Percentiles rank a stretch among this genome's conserved stretches.
Evolutionary conservation across 2,329 filamentous ascomycete species (phyloP).

Genomic region (Neopestalotiopsis rosae): DNA sequence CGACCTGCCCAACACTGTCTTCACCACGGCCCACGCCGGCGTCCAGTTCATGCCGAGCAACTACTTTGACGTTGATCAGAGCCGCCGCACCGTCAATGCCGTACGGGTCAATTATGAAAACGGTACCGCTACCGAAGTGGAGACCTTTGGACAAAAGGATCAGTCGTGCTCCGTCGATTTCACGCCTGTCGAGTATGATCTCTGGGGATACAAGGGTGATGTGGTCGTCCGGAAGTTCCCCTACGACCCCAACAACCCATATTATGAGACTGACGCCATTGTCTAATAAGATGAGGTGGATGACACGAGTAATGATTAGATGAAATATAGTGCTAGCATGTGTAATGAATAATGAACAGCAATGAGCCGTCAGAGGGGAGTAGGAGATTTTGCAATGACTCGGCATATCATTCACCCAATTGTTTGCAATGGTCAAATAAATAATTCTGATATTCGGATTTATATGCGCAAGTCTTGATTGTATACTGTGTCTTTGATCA

Average conservation of each 20-base stretch:
- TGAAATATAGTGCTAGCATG: neutral
- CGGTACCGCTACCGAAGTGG: slow-evolving; percentile 35
- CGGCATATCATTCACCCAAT: neutral
- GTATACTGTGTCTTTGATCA: neutral
- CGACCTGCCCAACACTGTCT: slow-evolving; percentile 59
- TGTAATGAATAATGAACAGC: neutral
- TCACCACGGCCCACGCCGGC: slow-evolving; percentile 50
- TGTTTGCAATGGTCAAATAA: neutral
- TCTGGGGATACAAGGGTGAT: slow-evolving; percentile 33
- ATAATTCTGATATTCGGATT: slow-evolving; percentile 3
- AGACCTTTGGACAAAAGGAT: slow-evolving; percentile 39
- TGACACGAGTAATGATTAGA: neutral
- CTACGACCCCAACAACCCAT: slow-evolving; percentile 16
- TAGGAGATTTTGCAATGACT: too few species aligned
- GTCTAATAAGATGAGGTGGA: neutral
- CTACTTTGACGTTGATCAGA: slow-evolving; percentile 47
- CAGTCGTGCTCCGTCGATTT: slow-evolving; percentile 37
- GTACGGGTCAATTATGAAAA: slow-evolving; percentile 44
- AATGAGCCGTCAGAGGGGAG: neutral
- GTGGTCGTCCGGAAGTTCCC: slow-evolving; percentile 19
- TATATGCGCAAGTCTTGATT: slow-evolving; percentile 13
- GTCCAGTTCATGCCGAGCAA: slow-evolving; percentile 51
- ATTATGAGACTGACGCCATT: slow-evolving; percentile 17
- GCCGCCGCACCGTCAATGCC: slow-evolving; percentile 43
- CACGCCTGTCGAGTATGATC: slow-evolving; percentile 31